phyloP scores from a whole-genome alignment of 2,329 filamentous ascomycete species.

The Albifimbria verrucaria region DNA sequence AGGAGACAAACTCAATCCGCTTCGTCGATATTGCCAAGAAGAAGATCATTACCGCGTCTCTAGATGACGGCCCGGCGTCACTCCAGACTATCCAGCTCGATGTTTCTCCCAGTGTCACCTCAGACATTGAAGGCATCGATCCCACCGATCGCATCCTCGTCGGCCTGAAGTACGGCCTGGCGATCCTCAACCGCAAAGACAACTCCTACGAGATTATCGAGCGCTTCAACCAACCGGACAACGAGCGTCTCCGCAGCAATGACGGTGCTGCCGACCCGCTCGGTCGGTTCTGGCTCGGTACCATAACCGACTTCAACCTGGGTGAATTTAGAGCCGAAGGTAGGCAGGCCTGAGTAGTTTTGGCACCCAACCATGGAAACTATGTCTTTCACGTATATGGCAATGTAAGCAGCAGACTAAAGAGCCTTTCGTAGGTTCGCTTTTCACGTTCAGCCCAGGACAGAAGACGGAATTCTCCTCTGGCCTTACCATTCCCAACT shows the following conservation, averaged over 20 bases:
- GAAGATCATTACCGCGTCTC: conserved; percentile 67
- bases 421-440: conserved; percentile 49
- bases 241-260: conserved; percentile 64
- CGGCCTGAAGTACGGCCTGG: conserved; percentile 78
- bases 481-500: conserved; percentile 76
- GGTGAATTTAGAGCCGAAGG: conserved; percentile 60
- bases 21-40: conserved; percentile 82
- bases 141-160: conserved; percentile 65
- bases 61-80: conserved; percentile 60
- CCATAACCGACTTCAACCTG: conserved; percentile 72
- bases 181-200: conserved; percentile 65
- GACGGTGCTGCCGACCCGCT: conserved; percentile 78
- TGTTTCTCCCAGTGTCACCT: conserved; percentile 63
- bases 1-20: conserved; percentile 60
- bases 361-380: neutral
- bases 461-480: conserved; percentile 57
- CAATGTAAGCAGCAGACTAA: neutral
- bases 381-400: too few species aligned
- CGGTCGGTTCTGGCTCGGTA: conserved; percentile 81
- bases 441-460: conserved; percentile 68
- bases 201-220: conserved; percentile 52
- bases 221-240: conserved; percentile 41
- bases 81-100: conserved; percentile 58
- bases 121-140: conserved; percentile 69
- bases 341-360: conserved; percentile 22